Evolutionary conservation across 345 rosid species (phyloP).

Genomic region (Lepidium africanum): DNA sequence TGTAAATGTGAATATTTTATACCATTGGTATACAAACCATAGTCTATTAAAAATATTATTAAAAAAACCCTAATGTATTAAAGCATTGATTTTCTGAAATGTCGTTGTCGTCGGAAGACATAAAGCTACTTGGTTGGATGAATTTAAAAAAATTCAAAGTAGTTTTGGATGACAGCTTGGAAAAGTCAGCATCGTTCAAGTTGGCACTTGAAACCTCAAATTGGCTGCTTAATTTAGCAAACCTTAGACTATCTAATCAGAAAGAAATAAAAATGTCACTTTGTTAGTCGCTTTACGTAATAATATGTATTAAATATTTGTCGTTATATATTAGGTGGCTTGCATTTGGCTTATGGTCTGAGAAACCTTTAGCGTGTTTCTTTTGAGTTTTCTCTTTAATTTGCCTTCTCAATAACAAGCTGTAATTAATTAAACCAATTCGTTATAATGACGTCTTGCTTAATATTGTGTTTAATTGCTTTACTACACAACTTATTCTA

Average conservation of each 20-base stretch:
- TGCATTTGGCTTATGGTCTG: conserved; percentile 17
- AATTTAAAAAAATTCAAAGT: conserved; percentile 17
- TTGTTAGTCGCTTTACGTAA: conserved; percentile 1
- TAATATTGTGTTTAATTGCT: background rate
- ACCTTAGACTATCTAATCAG: background rate
- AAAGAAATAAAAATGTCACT: background rate
- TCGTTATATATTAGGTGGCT: conserved; percentile 13
- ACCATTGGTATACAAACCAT: too few species aligned
- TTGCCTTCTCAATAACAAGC: background rate
- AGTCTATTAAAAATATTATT: background rate
- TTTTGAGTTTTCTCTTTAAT: conserved; percentile 6
- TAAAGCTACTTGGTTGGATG: conserved; percentile 25
- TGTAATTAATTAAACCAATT: background rate
- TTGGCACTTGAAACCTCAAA: conserved; percentile 15
- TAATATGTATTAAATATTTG: conserved; percentile 5
- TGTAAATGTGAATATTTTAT: too few species aligned
- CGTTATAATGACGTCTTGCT: conserved; percentile 8
- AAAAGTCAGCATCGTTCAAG: conserved; percentile 7
- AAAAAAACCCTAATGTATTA: background rate
- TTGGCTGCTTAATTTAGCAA: conserved; percentile 17
- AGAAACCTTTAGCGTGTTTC: conserved; percentile 20
- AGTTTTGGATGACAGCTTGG: conserved; percentile 26
- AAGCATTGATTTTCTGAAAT: background rate
- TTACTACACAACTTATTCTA: conserved; percentile 2
- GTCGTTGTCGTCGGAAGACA: conserved; percentile 18